A percentile compares a stretch with the other conserved stretches of the same genome.
Evolutionary conservation across 176 grass and related monocot genomes (phyloP).

Genomic region (Lolium multiflorum): DNA sequence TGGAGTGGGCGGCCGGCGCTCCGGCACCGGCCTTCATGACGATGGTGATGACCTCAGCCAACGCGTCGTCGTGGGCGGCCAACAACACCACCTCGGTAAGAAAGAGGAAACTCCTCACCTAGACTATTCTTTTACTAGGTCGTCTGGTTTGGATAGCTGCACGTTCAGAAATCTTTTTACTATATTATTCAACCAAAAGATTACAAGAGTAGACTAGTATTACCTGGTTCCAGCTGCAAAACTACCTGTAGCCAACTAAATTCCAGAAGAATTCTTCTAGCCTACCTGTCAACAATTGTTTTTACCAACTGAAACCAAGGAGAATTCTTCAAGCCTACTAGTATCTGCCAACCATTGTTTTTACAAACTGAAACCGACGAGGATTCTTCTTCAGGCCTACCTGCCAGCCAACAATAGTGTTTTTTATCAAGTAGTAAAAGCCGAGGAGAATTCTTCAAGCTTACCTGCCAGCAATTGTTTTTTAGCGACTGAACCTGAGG

Average conservation of each 20-base stretch:
- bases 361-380: neutral
- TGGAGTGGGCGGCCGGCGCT: neutral
- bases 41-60: slow-evolving; percentile 58
- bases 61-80: slow-evolving; percentile 48
- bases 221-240: neutral
- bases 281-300: too few relatives aligned
- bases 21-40: slow-evolving; percentile 41
- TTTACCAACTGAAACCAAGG: too few relatives aligned
- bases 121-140: neutral
- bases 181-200: neutral
- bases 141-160: neutral
- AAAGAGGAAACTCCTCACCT: neutral
- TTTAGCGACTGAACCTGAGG: neutral
- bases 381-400: neutral
- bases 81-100: slow-evolving; percentile 53
- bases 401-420: neutral
- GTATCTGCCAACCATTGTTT: too few relatives aligned
- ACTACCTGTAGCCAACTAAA: too few relatives aligned
- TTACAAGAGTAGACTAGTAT: neutral
- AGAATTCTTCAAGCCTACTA: too few relatives aligned
- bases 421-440: too few relatives aligned
- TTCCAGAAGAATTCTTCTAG: too few relatives aligned
- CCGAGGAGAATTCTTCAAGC: neutral
- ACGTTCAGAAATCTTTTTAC: neutral
- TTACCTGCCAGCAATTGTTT: too few relatives aligned